Base-by-base conservation (phyloP, 2,329 filamentous ascomycete species). In the Xylaria sp. region DNA sequence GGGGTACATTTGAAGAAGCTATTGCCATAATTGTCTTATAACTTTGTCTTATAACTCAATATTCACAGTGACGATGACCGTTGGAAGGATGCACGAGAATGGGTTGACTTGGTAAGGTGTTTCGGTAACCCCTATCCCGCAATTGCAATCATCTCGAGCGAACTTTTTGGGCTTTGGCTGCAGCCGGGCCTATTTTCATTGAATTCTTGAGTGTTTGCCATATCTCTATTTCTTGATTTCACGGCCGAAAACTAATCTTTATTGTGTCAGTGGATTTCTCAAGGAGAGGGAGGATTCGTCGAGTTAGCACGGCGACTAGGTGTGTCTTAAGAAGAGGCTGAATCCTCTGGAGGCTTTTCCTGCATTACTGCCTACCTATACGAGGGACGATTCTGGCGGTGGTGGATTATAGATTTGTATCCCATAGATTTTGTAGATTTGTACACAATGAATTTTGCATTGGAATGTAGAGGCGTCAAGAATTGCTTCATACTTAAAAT, bases 31-130 rank as follows among this genome's bases (percentile, higher is more conserved):
- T 7, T 17, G 36, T 23, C 44, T 56, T 59, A 57, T 65, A 49
- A 70, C 33, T 33, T 11, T 17, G 36, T 23, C 44, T 56, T 56
- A 57, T 65, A 49, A 70, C 65, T 31, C 26, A 33, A 36, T 31
- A 28, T 58, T 11, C 3, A 20, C 23, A 67, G 63, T 15, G 86
- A 87, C 5, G 80, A 86, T 28, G 81, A 86, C 31, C 81, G 83
- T 44, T 84, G 86, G 71, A 81, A 81, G 48, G 83, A 85, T 61
- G 83, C 85, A 23, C 87, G 84, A 66, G 84, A 80, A 1, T 91
- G 88, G 84, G 89, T 92, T 10, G 90, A 93, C 78, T 75, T 91
- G 57, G 70, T 71, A 65, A 60, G 67, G 4, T 26, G n/a, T n/a
- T 65, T 61, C 44, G 23, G 42, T 51, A 33, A 26, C 17, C 42